phyloP scores from a whole-genome alignment of 257 asterid genomes.

The Rauvolfia tetraphylla region DNA sequence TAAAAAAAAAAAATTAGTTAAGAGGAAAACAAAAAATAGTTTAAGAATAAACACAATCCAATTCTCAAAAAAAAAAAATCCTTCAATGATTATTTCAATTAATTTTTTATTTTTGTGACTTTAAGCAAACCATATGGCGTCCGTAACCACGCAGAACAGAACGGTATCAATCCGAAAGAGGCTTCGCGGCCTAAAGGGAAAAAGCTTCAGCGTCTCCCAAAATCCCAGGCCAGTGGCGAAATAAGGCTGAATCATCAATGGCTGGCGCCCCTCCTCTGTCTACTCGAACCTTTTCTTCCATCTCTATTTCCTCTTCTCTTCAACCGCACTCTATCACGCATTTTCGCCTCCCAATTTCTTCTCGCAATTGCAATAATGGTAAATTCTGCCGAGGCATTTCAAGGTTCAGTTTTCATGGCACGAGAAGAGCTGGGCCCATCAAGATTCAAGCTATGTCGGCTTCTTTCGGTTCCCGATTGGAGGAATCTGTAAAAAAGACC shows the following conservation, averaged over 20 bases:
- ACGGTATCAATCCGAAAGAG: not conserved
- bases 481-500: conserved; percentile 56
- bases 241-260: conserved; percentile 5
- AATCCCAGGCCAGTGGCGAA: not conserved
- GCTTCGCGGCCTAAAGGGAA: too few species aligned
- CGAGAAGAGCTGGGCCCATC: conserved; percentile 16
- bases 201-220: not conserved
- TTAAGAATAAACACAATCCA: too few species aligned
- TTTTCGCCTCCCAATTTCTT: conserved; percentile 14
- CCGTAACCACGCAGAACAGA: too few species aligned
- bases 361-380: not conserved
- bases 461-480: conserved; percentile 57
- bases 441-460: conserved; percentile 64
- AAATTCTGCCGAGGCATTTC: conserved; percentile 22
- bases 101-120: too few species aligned
- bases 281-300: conserved; percentile 12
- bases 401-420: conserved; percentile 13
- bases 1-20: too few species aligned
- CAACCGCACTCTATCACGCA: not conserved
- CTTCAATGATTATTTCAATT: too few species aligned
- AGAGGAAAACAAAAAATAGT: too few species aligned
- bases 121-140: too few species aligned
- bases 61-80: too few species aligned
- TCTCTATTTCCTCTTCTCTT: conserved; percentile 21
- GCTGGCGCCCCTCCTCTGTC: conserved; percentile 15